These are phyloP conservation scores for Dactylonectria macrodidyma DNA, from an alignment of 2,329 filamentous ascomycete genomes.

Conservation along the genomic window DNA sequence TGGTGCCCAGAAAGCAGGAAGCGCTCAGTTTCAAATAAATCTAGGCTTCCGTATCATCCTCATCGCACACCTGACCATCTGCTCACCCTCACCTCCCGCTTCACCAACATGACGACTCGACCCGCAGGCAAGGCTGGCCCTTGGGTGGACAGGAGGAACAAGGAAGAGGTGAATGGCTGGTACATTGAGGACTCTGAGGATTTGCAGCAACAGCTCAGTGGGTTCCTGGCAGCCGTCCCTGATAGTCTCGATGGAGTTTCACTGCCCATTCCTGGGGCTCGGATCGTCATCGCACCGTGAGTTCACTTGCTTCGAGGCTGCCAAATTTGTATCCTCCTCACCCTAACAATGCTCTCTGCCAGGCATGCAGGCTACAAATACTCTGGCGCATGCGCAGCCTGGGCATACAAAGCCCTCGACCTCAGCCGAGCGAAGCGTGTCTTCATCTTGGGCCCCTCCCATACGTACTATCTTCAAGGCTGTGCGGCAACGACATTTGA, in stretches of 20 bases:
- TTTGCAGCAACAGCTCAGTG: conserved; percentile 80
- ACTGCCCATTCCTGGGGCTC: conserved; percentile 81
- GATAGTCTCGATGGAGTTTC: conserved; percentile 68
- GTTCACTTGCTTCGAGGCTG: conserved; percentile 48
- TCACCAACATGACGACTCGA: conserved; percentile 50
- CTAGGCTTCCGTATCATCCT: neutral
- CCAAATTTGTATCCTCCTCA: neutral
- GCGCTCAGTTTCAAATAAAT: neutral
- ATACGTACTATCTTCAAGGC: conserved; percentile 84
- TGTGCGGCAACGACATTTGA: conserved; percentile 83
- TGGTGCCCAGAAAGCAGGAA: neutral
- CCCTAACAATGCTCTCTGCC: conserved; percentile 16
- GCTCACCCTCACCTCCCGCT: neutral
- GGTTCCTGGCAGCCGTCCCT: conserved; percentile 82
- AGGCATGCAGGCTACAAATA: conserved; percentile 96
- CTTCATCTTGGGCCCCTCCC: conserved; percentile 93
- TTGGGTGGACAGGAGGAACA: conserved; percentile 53
- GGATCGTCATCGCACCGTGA: conserved; percentile 94
- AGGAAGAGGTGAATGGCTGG: conserved; percentile 59
- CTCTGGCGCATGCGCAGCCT: conserved; percentile 92
- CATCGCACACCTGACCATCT: neutral
- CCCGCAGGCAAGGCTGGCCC: conserved; percentile 84
- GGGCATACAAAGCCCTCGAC: conserved; percentile 93
- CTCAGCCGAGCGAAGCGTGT: conserved; percentile 86
- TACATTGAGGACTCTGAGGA: conserved; percentile 75